phyloP scores from a whole-genome alignment of 345 rosid genomes.

The Pistacia atlantica region DNA sequence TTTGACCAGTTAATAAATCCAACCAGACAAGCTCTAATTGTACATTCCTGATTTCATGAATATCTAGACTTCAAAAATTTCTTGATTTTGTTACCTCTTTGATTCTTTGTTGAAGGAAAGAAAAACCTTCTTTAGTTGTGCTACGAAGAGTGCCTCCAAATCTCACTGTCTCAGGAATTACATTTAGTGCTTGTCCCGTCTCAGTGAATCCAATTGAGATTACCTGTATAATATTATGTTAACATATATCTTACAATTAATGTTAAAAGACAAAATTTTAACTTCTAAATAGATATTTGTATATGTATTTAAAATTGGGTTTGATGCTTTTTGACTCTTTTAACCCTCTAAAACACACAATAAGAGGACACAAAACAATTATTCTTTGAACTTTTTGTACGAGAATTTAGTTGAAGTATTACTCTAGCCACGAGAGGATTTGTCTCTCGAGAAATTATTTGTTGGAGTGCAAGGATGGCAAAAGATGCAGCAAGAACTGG shows the following conservation, averaged over 20 bases:
- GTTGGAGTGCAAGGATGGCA: constrained; percentile 54
- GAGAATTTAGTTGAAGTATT: background rate
- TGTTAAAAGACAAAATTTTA: no score
- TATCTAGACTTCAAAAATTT: no score
- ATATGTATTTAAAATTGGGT: no score
- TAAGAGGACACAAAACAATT: no score
- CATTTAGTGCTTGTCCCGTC: background rate
- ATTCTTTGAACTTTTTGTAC: no score
- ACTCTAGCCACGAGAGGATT: constrained; percentile 58
- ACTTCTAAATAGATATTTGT: no score
- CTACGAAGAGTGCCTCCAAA: constrained; percentile 58
- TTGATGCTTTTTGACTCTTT: no score
- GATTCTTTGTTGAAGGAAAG: constrained; percentile 17
- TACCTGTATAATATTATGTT: background rate
- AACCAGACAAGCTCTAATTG: no score
- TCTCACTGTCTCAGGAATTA: constrained; percentile 43
- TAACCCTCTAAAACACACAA: no score
- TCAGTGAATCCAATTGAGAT: constrained; percentile 16
- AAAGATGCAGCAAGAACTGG: constrained; percentile 50
- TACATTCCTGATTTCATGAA: no score
- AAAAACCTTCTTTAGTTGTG: constrained; percentile 25
- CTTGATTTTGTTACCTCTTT: constrained; percentile 34
- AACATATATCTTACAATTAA: no score
- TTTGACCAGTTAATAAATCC: no score
- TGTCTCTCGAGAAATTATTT: constrained; percentile 55